Evolutionary conservation across 345 rosid genomes (phyloP), one percentile per base, ranked within the genome.

Genomic region (Bretschneidera sinensis): DNA sequence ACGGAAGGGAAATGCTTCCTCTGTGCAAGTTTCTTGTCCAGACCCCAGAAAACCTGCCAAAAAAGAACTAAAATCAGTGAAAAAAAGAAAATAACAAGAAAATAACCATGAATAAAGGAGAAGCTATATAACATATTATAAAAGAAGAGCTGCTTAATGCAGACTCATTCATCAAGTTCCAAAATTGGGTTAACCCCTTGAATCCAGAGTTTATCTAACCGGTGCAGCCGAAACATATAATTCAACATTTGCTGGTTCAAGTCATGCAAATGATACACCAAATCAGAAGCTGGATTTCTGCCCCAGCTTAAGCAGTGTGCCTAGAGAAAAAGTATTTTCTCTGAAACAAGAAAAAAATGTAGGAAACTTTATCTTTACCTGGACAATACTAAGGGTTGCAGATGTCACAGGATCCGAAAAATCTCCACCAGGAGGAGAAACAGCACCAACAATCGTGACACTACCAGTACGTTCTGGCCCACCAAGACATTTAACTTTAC

Each of bases 11-110:
- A 95, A 85, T 95, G 99, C 68, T 95, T 95, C 76, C 99, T 85
- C 80, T 91, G 99, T n/a, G 99, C 98, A 76, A 95, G 95, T 78
- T 95, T 95, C 87, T 95, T 95, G 79, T 95, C 99, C 74, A 95
- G 82, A 76, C 99, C 99, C 99, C 99, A 95, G 81, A 95, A 95
- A 67, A 95, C 99, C 99, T 95, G 83, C 64, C 72, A 66, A 9
- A 9, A 63, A 65, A 15, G 20, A 61, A 60, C 43, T 18, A 33
- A 57, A 63, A 43, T 61, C 43, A 21, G 23, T 20, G n/a, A 55
- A 23, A 62, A 49, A 9, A 23, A 14, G 60, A 45, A 14, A 16
- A 60, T 16, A 35, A 53, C 6, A 51, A 22, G 54, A 34, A 6
- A 13, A 39, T n/a, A 18, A 61, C 49, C 43, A 51, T 48, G 24